These are phyloP conservation scores for Hymenoscyphus linearis DNA, from an alignment of 2,329 filamentous ascomycete genomes.

Conservation along the genomic window DNA sequence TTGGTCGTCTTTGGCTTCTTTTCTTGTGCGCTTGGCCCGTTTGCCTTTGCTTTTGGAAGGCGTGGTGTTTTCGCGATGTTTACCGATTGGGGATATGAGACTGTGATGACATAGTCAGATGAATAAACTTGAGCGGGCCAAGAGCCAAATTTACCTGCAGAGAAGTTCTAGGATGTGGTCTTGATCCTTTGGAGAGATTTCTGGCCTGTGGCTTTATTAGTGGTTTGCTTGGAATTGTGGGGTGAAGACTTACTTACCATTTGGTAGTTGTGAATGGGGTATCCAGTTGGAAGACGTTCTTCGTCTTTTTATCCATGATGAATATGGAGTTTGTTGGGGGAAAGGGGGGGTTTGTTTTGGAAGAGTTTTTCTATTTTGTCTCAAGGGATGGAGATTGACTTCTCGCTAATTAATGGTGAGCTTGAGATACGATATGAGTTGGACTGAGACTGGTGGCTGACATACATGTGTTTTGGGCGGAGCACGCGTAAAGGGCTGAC, in stretches of 20 bases:
- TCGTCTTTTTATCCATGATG: conserved; percentile 48
- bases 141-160: conserved; percentile 48
- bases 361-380: too few species aligned
- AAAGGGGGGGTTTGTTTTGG: not conserved
- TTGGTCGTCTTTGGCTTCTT: conserved; percentile 27
- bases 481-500: not conserved
- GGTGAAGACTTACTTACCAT: conserved; percentile 44
- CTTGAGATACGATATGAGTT: not conserved
- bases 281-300: conserved; percentile 58
- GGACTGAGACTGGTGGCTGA: not conserved
- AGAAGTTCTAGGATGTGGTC: conserved; percentile 61
- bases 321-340: not conserved
- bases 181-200: conserved; percentile 52
- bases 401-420: not conserved
- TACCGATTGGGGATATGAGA: conserved; percentile 57
- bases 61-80: conserved; percentile 50
- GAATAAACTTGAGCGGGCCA: not conserved
- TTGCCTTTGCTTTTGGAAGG: conserved; percentile 57
- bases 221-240: not conserved
- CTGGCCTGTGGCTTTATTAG: conserved; percentile 46
- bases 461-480: not conserved
- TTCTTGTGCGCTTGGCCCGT: conserved; percentile 46
- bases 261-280: conserved; percentile 55
- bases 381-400: not conserved
- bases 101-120: conserved; percentile 35